A percentile compares a stretch with the other conserved stretches of the same genome.
Conservation (phyloP, 331 rosid species). For the Malus hybrid region DNA sequence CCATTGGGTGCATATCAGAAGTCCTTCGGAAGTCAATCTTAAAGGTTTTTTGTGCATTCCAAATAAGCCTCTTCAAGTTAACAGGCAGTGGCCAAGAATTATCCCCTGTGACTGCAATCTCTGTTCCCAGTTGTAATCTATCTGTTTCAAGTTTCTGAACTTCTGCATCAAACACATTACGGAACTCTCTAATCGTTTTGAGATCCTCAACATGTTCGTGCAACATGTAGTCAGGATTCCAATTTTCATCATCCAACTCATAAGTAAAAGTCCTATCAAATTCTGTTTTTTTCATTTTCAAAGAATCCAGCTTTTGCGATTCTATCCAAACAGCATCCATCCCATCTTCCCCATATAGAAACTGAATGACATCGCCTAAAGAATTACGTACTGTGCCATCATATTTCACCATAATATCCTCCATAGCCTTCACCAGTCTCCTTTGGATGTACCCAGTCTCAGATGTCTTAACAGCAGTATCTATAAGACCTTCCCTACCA, state of each 20-base stretch:
- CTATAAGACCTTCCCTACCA: conserved; percentile 99
- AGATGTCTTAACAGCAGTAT: conserved; percentile 96
- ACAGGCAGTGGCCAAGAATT: conserved; percentile 94
- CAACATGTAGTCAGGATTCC: conserved; percentile 96
- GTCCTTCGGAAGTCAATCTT: conserved; percentile 96
- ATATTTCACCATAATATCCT: conserved; percentile 97
- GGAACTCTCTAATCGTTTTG: conserved; percentile 89
- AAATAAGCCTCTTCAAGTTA: conserved; percentile 91
- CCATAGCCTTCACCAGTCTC: conserved; percentile 99
- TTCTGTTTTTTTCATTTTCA: conserved; percentile 85
- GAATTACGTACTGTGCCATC: conserved; percentile 99
- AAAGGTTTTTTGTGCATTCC: conserved; percentile 96
- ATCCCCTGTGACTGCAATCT: conserved; percentile 82
- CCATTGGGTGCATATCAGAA: conserved; percentile 99
- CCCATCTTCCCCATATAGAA: conserved; percentile 98
- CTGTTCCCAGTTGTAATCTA: conserved; percentile 79
- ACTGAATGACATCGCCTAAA: conserved; percentile 93
- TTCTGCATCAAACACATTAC: conserved; percentile 97
- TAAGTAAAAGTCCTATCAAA: conserved; percentile 76
- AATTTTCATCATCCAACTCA: conserved; percentile 86
- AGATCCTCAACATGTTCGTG: conserved; percentile 94
- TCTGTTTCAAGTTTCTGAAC: conserved; percentile 86
- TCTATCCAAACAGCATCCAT: conserved; percentile 99
- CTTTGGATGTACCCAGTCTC: conserved; percentile 98
- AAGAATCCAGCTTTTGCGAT: conserved; percentile 87